Conservation (phyloP, 768 basidiomycete genomes). For the Boletus vermiculosoides region DNA sequence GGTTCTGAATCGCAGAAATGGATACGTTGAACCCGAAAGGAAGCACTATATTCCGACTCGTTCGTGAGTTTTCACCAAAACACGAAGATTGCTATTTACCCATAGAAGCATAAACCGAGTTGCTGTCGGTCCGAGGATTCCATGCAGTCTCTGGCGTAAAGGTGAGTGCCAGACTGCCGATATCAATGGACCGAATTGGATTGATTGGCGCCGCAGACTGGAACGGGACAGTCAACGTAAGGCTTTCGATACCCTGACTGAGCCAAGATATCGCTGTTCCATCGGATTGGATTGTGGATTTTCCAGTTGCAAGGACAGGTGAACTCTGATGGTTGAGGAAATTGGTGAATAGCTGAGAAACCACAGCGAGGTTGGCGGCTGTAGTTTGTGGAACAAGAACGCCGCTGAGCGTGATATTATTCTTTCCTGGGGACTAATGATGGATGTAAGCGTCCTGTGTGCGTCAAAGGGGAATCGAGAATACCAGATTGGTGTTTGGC, state of each 20-base stretch:
- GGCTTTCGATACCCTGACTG: conserved; percentile 53
- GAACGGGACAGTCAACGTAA: conserved; percentile 65
- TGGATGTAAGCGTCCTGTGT: conserved; percentile 1
- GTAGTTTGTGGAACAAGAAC: conserved; percentile 52
- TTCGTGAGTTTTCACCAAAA: neutral
- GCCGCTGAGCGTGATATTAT: conserved; percentile 59
- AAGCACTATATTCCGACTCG: conserved; percentile 42
- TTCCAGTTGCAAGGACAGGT: conserved; percentile 57
- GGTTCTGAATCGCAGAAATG: conserved; percentile 62
- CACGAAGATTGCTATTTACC: conserved; percentile 35
- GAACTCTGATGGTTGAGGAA: conserved; percentile 66
- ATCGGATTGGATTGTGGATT: conserved; percentile 56
- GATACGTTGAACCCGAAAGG: conserved; percentile 68
- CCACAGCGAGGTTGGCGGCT: conserved; percentile 41
- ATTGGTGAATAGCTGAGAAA: conserved; percentile 66
- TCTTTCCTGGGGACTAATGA: conserved; percentile 48
- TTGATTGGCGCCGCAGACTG: conserved; percentile 48
- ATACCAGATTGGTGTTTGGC: conserved; percentile 50
- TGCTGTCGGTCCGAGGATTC: conserved; percentile 55
- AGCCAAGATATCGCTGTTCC: conserved; percentile 65
- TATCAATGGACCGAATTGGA: conserved; percentile 63
- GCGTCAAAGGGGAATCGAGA: neutral
- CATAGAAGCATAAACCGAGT: conserved; percentile 57
- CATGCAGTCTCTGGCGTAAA: conserved; percentile 57
- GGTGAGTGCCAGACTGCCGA: conserved; percentile 54